Evolutionary conservation across 2,329 filamentous ascomycete genomes (phyloP).

Genomic region (Aplosporella prunicola): DNA sequence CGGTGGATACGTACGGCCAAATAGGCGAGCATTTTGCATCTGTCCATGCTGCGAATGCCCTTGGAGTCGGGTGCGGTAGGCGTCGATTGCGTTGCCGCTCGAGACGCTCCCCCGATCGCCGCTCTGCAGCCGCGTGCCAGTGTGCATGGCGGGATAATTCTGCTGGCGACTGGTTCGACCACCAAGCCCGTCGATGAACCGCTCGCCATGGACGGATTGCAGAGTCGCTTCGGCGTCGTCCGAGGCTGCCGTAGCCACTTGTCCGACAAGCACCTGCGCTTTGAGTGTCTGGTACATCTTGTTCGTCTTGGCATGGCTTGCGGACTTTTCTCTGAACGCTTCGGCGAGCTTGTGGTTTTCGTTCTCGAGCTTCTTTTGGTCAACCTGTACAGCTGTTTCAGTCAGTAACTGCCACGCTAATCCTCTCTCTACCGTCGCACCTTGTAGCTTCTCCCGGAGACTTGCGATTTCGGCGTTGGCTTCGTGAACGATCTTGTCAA

Average conservation of each 20-base stretch:
- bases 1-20: constrained; percentile 7
- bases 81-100: too few species aligned
- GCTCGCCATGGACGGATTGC: constrained; percentile 17
- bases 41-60: background rate
- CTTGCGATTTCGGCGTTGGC: constrained; percentile 63
- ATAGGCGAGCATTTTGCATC: background rate
- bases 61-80: background rate
- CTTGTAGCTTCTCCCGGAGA: constrained; percentile 54
- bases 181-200: constrained; percentile 17
- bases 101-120: too few species aligned
- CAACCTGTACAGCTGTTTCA: constrained; percentile 45
- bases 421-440: constrained; percentile 32
- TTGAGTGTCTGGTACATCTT: constrained; percentile 50
- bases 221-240: constrained; percentile 31
- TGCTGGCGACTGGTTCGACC: constrained; percentile 17
- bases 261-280: constrained; percentile 43
- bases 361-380: constrained; percentile 54
- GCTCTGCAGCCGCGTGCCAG: background rate
- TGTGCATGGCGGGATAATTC: background rate
- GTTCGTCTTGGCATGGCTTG: constrained; percentile 59
- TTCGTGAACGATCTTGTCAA: constrained; percentile 65
- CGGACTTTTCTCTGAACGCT: constrained; percentile 60
- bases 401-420: background rate
- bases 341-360: constrained; percentile 65
- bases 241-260: constrained; percentile 47